Base-by-base conservation (phyloP, 345 rosid species). In the Excoecaria cochinchinensis region DNA sequence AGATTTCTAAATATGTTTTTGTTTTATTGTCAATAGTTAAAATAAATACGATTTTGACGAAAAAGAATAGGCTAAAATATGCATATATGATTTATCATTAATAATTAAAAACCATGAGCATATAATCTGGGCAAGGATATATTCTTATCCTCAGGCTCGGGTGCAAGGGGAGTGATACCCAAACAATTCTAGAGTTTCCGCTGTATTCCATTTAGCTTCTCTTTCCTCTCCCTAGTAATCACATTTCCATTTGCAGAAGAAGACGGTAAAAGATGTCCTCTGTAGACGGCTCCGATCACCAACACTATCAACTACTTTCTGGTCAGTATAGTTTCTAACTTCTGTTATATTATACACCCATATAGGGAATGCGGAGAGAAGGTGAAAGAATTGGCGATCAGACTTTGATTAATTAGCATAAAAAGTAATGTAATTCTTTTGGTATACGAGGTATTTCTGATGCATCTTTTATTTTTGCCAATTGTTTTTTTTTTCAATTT, bases 211-310 rank as follows among this genome's bases (percentile, higher is more conserved):
- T 62, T n/a, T 22, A 9, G 9, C 12, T 39, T n/a, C 8, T 6
- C 9, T 11, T 9, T 63, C 44, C 13, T 2, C 7, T 9, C 38
- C 15, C 10, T 3, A 9, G 9, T 5, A 0, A 8, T 14, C 2
- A 6, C 10, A 9, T 11, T 51, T 25, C 25, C n/a, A 38, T 65
- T 25, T 24, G 8, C 61, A 22, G 52, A 22, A 42, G 19, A 50
- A 17, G 6, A 63, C 57, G 38, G 31, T 1, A 36, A 47, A 63
- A 62, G 66, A 67, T 75, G 78, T 75, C 78, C 66, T 42, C 57
- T 8, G 4, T 10, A 21, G 6, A 19, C 40, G 47, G 13, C 16
- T 12, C n/a, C 8, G 47, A 56, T 67, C 25, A 25, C 24, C 77
- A 67, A 46, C 8, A 59, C 56, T 17, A 8, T 19, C 72, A 64